Percentiles rank a stretch among this genome's conserved stretches.
Conservation (phyloP, 2,329 filamentous ascomycete species). For the Exserohilum rostratum region DNA sequence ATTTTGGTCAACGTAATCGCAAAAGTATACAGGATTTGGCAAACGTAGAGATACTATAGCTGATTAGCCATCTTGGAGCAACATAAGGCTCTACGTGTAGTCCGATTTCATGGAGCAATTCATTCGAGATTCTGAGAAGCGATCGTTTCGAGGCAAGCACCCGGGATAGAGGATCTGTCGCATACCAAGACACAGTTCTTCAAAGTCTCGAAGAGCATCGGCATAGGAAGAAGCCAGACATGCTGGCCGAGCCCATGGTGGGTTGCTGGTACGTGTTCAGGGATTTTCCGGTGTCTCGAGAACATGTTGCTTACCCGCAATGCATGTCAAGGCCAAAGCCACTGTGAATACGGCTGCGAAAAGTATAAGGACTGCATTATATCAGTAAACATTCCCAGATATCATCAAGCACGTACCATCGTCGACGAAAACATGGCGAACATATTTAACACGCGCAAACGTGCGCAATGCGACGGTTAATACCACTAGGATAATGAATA, state of each 20-base stretch:
- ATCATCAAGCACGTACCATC: conserved; percentile 22
- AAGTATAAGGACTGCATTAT: conserved; percentile 28
- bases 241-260: conserved; percentile 31
- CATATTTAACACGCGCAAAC: conserved; percentile 26
- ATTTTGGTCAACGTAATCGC: conserved; percentile 37
- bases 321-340: conserved; percentile 27
- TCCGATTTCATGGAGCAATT: background rate
- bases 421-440: conserved; percentile 32
- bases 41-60: conserved; percentile 30
- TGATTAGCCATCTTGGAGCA: conserved; percentile 7
- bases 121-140: background rate
- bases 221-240: conserved; percentile 26
- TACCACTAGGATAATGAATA: conserved; percentile 28
- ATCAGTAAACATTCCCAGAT: background rate
- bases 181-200: conserved; percentile 29
- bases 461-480: conserved; percentile 29
- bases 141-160: background rate
- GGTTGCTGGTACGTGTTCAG: conserved; percentile 22
- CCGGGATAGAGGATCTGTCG: background rate
- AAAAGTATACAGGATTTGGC: conserved; percentile 35
- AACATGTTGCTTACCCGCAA: conserved; percentile 26
- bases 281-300: background rate
- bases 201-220: conserved; percentile 17
- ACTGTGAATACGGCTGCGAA: conserved; percentile 33
- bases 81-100: no score